Evolutionary conservation across 2,329 filamentous ascomycete species (phyloP).

Genomic region (Cladosporium sp.): DNA sequence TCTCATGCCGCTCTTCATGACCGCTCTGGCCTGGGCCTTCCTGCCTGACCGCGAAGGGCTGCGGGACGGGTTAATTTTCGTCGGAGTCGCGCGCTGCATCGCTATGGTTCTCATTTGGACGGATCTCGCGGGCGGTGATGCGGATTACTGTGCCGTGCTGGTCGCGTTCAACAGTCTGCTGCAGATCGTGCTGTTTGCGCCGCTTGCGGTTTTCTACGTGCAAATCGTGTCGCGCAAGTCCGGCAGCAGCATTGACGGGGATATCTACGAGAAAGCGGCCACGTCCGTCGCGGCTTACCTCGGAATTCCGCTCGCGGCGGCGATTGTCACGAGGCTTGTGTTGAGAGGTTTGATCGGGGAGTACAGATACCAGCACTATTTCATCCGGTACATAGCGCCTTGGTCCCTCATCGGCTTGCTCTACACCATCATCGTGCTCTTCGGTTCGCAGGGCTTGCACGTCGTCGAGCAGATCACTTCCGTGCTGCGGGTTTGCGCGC

Average conservation of each 20-base stretch:
- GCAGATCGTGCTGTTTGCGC: slow-evolving; percentile 45
- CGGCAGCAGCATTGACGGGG: slow-evolving; percentile 40
- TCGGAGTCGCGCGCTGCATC: slow-evolving; percentile 78
- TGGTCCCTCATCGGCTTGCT: slow-evolving; percentile 76
- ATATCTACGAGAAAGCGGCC: slow-evolving; percentile 52
- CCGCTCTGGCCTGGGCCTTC: slow-evolving; percentile 61
- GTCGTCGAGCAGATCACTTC: slow-evolving; percentile 79
- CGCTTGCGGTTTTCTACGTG: slow-evolving; percentile 50
- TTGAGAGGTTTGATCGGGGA: slow-evolving; percentile 38
- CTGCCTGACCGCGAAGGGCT: slow-evolving; percentile 44
- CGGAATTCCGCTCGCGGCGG: slow-evolving; percentile 72
- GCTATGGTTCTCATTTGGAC: slow-evolving; percentile 83
- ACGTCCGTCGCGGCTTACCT: slow-evolving; percentile 78
- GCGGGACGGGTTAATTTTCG: slow-evolving; percentile 65
- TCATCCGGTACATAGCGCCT: slow-evolving; percentile 64
- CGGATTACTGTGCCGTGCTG: slow-evolving; percentile 68
- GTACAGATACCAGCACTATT: slow-evolving; percentile 65
- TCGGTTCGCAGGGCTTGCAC: slow-evolving; percentile 72
- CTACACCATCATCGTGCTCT: slow-evolving; percentile 81
- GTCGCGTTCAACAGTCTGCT: slow-evolving; percentile 45
- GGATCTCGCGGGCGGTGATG: slow-evolving; percentile 67
- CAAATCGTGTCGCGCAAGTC: slow-evolving; percentile 40
- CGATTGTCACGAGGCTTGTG: slow-evolving; percentile 66
- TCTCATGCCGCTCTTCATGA: slow-evolving; percentile 77
- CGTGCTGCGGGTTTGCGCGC: slow-evolving; percentile 74